Conservation (phyloP, 164 flowering plant species). For the Macadamia integrifolia region DNA sequence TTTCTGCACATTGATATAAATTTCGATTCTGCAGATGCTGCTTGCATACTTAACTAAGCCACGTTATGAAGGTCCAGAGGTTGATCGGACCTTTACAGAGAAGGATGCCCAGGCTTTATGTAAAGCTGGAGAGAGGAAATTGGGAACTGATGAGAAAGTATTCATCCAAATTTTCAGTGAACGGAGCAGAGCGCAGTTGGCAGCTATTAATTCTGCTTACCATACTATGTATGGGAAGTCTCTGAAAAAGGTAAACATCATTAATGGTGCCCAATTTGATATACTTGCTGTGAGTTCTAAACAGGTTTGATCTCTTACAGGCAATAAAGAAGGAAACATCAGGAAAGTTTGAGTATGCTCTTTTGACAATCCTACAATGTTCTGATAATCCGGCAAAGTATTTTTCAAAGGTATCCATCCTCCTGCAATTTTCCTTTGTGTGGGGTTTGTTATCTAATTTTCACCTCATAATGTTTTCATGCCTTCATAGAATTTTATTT, state of each 20-base stretch:
- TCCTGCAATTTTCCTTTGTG: neutral
- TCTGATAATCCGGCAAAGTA: constrained; percentile 58
- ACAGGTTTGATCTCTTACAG: constrained; percentile 24
- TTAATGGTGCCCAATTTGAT: neutral
- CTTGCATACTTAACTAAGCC: constrained; percentile 44
- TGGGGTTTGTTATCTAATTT: neutral
- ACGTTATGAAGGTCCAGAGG: constrained; percentile 75
- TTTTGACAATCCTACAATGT: constrained; percentile 54
- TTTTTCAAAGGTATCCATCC: constrained; percentile 59
- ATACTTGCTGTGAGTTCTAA: constrained; percentile 1
- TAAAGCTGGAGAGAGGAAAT: constrained; percentile 65
- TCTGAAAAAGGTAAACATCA: constrained; percentile 48
- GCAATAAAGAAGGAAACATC: constrained; percentile 75
- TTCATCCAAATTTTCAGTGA: constrained; percentile 60
- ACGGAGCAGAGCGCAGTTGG: constrained; percentile 70
- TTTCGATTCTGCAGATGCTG: constrained; percentile 42
- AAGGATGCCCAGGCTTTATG: constrained; percentile 57
- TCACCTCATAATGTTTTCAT: neutral
- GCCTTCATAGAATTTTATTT: neutral
- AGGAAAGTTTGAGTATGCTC: constrained; percentile 48
- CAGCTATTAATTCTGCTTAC: constrained; percentile 51
- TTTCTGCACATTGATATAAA: neutral
- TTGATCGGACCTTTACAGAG: constrained; percentile 45
- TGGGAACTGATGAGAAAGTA: constrained; percentile 61
- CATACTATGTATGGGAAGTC: constrained; percentile 35